These are phyloP conservation scores for Nidularia sp. DNA, from an alignment of 768 basidiomycete species.

Conservation along the genomic window DNA sequence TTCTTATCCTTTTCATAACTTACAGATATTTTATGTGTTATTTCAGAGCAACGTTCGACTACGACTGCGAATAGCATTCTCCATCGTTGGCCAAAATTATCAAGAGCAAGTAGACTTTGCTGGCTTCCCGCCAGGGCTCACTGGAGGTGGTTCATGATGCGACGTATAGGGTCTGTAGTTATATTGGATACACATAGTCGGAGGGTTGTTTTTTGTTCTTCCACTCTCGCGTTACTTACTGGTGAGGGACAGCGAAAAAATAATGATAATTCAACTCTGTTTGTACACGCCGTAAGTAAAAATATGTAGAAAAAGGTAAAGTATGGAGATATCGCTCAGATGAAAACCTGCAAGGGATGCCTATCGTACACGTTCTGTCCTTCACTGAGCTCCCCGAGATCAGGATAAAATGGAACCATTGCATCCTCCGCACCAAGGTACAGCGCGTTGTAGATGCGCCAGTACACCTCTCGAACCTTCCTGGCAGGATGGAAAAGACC, in stretches of 20 bases:
- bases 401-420: conserved; percentile 93
- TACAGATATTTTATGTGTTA: conserved; percentile 2
- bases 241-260: not conserved
- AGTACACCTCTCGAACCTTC: conserved; percentile 97
- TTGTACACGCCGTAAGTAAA: not conserved
- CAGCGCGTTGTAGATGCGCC: conserved; percentile 92
- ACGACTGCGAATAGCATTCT: conserved; percentile 79
- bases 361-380: conserved; percentile 87
- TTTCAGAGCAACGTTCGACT: conserved; percentile 76
- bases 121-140: conserved; percentile 79
- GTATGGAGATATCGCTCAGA: conserved; percentile 34
- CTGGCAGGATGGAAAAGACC: conserved; percentile 97
- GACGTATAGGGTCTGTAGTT: too few relatives aligned
- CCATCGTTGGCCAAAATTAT: conserved; percentile 59
- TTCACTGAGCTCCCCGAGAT: conserved; percentile 86
- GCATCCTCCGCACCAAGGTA: conserved; percentile 91
- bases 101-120: conserved; percentile 96
- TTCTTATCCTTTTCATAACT: conserved; percentile 9
- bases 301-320: conserved; percentile 5
- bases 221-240: not conserved
- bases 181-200: too few relatives aligned
- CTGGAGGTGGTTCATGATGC: conserved; percentile 37
- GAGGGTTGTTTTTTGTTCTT: too few relatives aligned
- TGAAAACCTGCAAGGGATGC: conserved; percentile 80
- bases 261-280: not conserved